These are phyloP conservation scores for Thymus mandschuricus DNA, from an alignment of 257 asterid species.

Conservation along the genomic window DNA sequence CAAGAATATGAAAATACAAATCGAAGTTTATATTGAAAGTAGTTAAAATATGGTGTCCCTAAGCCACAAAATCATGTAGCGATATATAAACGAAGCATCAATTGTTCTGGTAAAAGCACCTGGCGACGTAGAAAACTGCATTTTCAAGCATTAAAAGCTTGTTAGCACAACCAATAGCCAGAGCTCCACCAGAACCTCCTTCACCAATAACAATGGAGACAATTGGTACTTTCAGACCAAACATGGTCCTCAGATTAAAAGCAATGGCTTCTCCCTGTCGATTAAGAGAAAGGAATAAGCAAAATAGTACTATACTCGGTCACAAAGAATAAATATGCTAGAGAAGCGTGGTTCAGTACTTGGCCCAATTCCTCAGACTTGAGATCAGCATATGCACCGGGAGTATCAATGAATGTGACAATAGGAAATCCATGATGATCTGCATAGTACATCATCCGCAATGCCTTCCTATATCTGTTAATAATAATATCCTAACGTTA, in stretches of 20 bases:
- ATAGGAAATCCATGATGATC: constrained; percentile 95
- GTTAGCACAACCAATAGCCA: constrained; percentile 97
- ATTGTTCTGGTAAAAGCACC: constrained; percentile 48
- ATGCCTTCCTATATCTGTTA: constrained; percentile 88
- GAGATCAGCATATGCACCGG: constrained; percentile 95
- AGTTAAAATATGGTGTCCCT: constrained; percentile 11
- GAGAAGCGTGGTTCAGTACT: constrained; percentile 48
- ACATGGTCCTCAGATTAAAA: constrained; percentile 91
- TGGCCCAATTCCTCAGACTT: constrained; percentile 90
- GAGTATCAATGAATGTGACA: constrained; percentile 87
- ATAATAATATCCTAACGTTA: constrained; percentile 31
- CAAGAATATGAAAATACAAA: constrained; percentile 15
- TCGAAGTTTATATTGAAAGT: not conserved
- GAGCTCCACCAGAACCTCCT: constrained; percentile 99
- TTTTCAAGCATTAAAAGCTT: constrained; percentile 96
- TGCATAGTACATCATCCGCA: constrained; percentile 93
- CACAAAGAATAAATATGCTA: constrained; percentile 22
- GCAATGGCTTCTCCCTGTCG: constrained; percentile 97
- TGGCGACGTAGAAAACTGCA: constrained; percentile 97
- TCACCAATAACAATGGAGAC: constrained; percentile 91
- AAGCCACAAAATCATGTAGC: constrained; percentile 18
- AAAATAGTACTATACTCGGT: not conserved
- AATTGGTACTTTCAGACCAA: constrained; percentile 95
- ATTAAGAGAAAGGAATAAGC: constrained; percentile 28
- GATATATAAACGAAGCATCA: constrained; percentile 11